phyloP scores from a whole-genome alignment of 257 asterid genomes.

The Coffea canephora region DNA sequence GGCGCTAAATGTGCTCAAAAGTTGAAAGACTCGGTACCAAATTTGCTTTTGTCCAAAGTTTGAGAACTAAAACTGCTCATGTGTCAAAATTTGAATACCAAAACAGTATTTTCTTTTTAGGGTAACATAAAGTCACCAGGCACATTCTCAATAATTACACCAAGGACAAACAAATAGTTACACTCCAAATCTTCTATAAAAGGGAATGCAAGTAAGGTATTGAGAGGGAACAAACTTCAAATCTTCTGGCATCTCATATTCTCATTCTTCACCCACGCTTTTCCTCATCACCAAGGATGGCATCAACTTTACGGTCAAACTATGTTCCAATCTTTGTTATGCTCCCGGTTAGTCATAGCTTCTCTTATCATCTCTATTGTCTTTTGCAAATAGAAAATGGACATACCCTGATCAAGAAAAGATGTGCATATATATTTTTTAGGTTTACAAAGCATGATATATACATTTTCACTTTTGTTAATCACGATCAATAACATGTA shows the following conservation, averaged over 20 bases:
- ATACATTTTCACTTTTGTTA: background rate
- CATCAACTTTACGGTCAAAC: conserved; percentile 20
- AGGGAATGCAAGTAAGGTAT: background rate
- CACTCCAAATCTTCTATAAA: conserved; percentile 3
- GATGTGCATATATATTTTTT: too few relatives aligned
- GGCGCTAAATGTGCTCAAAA: too few relatives aligned
- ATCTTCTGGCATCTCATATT: background rate
- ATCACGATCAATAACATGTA: background rate
- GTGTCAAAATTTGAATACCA: too few relatives aligned
- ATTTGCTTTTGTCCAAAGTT: too few relatives aligned
- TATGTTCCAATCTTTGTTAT: conserved; percentile 73
- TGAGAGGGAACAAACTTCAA: background rate
- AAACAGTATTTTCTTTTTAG: too few relatives aligned
- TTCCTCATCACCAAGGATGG: background rate
- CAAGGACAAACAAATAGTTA: background rate
- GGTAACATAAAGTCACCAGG: too few relatives aligned
- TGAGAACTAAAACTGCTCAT: too few relatives aligned
- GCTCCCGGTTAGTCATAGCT: conserved; percentile 55
- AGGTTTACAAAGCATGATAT: background rate
- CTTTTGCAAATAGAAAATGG: too few relatives aligned
- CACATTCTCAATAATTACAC: background rate
- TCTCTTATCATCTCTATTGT: too few relatives aligned
- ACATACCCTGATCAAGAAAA: too few relatives aligned
- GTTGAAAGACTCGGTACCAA: too few relatives aligned
- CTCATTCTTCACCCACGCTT: background rate